A percentile compares a stretch with the other conserved stretches of the same genome.
phyloP scores from a whole-genome alignment of 176 grass and related monocot genomes.

The Zoysia pacifica region DNA sequence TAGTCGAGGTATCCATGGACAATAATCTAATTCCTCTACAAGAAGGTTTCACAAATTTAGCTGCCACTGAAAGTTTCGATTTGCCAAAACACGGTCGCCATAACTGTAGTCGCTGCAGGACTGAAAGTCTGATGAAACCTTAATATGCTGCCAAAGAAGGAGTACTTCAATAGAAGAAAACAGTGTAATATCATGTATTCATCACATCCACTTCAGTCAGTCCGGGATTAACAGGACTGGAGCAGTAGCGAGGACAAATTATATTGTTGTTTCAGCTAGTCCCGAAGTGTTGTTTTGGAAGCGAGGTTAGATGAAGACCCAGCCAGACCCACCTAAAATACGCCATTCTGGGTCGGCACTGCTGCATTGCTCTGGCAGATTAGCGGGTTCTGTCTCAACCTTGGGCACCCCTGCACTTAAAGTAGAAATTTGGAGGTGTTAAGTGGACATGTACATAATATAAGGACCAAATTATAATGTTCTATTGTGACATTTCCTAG shows the following conservation, averaged over 20 bases:
- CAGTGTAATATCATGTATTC: neutral
- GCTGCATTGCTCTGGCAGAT: neutral
- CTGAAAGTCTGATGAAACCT: neutral
- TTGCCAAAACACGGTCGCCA: neutral
- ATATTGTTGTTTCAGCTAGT: neutral
- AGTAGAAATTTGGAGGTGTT: neutral
- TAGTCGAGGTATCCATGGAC: too few relatives aligned
- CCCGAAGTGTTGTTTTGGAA: neutral
- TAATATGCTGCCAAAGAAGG: neutral
- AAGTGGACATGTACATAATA: neutral
- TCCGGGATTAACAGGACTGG: neutral
- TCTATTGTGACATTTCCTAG: neutral
- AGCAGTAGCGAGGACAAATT: neutral
- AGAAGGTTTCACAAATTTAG: neutral
- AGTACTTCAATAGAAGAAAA: neutral
- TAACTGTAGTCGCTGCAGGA: neutral
- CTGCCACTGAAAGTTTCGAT: neutral
- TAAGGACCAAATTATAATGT: neutral
- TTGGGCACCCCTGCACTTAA: conserved; percentile 19
- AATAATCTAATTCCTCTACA: too few relatives aligned
- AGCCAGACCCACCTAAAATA: conserved; percentile 28
- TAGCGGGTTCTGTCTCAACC: neutral
- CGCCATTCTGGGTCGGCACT: conserved; percentile 21
- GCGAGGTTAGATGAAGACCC: conserved; percentile 26
- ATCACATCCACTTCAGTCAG: neutral